Base-by-base conservation (phyloP, 2,329 filamentous ascomycete species). In the Geoglossum cookeanum region DNA sequence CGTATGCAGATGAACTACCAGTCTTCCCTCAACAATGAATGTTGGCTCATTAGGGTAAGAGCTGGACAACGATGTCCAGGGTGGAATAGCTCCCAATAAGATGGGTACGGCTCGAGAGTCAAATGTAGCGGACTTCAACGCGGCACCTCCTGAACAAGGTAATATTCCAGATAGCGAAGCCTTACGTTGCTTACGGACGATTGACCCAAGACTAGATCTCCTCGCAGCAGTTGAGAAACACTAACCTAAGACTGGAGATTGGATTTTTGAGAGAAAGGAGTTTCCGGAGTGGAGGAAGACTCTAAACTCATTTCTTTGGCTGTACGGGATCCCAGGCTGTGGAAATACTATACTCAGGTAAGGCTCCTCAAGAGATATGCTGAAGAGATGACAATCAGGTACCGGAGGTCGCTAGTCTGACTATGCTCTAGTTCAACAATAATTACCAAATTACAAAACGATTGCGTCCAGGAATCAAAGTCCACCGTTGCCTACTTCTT, bases 301-400 rank as follows among this genome's bases (percentile, higher is more conserved):
- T 35, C 47, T n/a, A 32, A 59, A 55, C 35, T 70, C 70, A 2
- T 68, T 72, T 17, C 58, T 72, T 0, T 73, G 70, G 71, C 58
- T 73, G 1, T 63, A 65, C 53, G 70, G 70, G 9, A 68, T 15
- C 22, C n/a, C 45, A 3, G 45, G 45, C 5, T 49, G 45, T 15
- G 45, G 45, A 3, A 49, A 49, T 22, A 49, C 45, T 3, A 49
- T 49, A 5, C 27, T 49, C 4, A 7, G 6, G 37, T 42, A 42
- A 42, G 13, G 11, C 4, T 37, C 11, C 5, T 5, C 33, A 37
- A 11, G 11, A 37, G 33, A 11, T 37, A 37, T 35, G 33, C 5
- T 35, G 11, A 35, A 35, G 6, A 47, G 4, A n/a, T 47, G n/a
- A 47, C 22, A 6, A 5, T 5, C 6, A 4, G 13, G 6, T n/a